Evolutionary conservation across 106 monocot genomes (phyloP).

Genomic region (Phalaenopsis equestris): DNA sequence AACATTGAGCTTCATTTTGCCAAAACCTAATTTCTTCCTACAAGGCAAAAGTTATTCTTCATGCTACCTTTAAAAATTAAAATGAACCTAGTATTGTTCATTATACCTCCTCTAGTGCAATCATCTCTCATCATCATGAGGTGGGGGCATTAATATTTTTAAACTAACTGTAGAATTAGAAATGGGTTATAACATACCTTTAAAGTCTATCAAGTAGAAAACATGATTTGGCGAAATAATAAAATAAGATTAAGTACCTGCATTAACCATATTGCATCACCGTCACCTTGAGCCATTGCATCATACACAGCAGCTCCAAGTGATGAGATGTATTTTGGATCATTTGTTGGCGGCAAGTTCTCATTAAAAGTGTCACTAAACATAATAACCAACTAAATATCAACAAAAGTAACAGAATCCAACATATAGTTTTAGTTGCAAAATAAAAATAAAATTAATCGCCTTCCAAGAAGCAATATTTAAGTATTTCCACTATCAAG

Average conservation of each 20-base stretch:
- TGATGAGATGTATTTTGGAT: slow-evolving; percentile 78
- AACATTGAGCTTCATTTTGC: neutral
- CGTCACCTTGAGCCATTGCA: slow-evolving; percentile 76
- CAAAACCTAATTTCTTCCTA: neutral
- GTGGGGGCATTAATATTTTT: neutral
- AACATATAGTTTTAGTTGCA: neutral
- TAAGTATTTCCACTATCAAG: neutral
- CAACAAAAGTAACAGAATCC: neutral
- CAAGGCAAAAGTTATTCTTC: neutral
- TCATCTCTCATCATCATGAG: neutral
- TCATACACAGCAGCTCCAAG: slow-evolving; percentile 87
- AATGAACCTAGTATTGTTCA: neutral
- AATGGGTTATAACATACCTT: neutral
- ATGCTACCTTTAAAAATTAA: neutral
- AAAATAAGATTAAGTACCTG: slow-evolving; percentile 40
- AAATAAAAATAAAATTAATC: neutral
- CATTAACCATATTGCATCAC: slow-evolving; percentile 95
- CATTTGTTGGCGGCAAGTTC: slow-evolving; percentile 84
- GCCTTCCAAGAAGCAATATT: neutral
- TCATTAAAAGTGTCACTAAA: slow-evolving; percentile 96
- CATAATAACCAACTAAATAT: neutral
- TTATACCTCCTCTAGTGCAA: neutral
- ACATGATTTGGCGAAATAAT: neutral
- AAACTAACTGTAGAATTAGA: neutral
- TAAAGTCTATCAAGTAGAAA: neutral